Base-by-base conservation (phyloP, 768 basidiomycete species). In the Tricholomella constricta region DNA sequence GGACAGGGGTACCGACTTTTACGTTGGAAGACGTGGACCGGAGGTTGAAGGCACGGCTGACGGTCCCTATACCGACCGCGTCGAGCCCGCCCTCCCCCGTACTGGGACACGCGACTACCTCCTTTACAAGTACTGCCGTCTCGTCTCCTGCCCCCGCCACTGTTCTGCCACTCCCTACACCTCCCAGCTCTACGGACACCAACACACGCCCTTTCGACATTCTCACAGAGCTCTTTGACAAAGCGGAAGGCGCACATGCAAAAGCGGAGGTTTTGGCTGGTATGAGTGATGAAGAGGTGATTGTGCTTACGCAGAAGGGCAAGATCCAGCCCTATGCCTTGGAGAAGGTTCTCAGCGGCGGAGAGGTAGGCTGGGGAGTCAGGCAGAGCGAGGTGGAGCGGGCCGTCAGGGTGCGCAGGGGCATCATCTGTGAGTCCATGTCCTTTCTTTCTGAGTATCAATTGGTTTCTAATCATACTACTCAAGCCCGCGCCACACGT, bases 271-370 rank as follows among this genome's bases (percentile, higher is more conserved):
- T 82, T 19, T 62, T 91, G 46, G 71, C 79, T 38, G 75, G 82
- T 58, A 71, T 99, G 63, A 89, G 82, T 47, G 93, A 99, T 61
- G 96, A 98, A 65, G 97, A 98, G 70, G 78, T 99, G 38, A 87
- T 98, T 49, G 48, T 94, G 51, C 77, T 99, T 40, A 81, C 87
- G 2, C 92, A 95, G 73, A 86, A 86, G 56, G 93, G 94, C 26
- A 97, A 96, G 82, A 88, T 98, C 51, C 88, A 91, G 1, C 81
- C 91, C n/a, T 98, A 99, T 69, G 91, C 92, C 23, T 72, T 98
- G 51, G 97, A 99, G 74, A 98, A 98, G 76, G 85, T 93, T 26
- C 71, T 98, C n/a, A 93, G 78, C 5, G 66, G 67, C 26, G 57
- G 56, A 1, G 86, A 94, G 58, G 54, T 38, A 12, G 93, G 78